Conservation (phyloP, 2,329 filamentous ascomycete species). For the Microdochium nivale region DNA sequence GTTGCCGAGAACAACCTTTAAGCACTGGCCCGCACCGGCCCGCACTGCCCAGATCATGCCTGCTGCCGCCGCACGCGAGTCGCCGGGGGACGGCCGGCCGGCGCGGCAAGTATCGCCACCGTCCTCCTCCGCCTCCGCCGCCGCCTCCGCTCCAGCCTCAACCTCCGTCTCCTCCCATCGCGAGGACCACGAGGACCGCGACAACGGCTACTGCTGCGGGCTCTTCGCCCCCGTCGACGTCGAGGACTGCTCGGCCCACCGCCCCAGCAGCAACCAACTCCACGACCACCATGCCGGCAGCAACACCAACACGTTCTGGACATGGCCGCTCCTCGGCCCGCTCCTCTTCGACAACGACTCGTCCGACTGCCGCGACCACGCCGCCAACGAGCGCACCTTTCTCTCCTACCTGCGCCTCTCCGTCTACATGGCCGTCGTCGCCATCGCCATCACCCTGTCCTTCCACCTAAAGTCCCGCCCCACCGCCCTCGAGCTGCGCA, state of each 20-base stretch:
- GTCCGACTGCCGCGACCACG: slow-evolving; percentile 70
- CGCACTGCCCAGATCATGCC: too few species aligned
- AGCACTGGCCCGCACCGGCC: not conserved
- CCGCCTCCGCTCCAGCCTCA: not conserved
- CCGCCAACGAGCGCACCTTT: slow-evolving; percentile 75
- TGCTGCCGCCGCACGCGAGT: not conserved
- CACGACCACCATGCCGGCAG: not conserved
- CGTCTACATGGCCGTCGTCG: slow-evolving; percentile 84
- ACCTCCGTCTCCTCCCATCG: not conserved
- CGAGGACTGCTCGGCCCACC: not conserved
- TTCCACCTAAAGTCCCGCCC: slow-evolving; percentile 81
- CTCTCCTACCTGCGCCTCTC: slow-evolving; percentile 85
- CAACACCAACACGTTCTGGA: slow-evolving; percentile 38
- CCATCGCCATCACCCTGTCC: slow-evolving; percentile 82
- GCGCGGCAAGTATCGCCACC: not conserved
- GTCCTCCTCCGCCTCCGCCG: not conserved
- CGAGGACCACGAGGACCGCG: not conserved
- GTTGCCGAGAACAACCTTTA: too few species aligned
- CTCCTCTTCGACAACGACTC: slow-evolving; percentile 67
- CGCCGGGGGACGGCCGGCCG: too few species aligned
- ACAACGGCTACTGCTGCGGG: not conserved
- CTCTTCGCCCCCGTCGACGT: not conserved
- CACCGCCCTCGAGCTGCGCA: slow-evolving; percentile 58
- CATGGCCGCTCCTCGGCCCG: slow-evolving; percentile 56
- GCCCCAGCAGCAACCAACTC: not conserved